Base-by-base conservation (phyloP, 805 yeast genomes). In the Candida awuae region DNA sequence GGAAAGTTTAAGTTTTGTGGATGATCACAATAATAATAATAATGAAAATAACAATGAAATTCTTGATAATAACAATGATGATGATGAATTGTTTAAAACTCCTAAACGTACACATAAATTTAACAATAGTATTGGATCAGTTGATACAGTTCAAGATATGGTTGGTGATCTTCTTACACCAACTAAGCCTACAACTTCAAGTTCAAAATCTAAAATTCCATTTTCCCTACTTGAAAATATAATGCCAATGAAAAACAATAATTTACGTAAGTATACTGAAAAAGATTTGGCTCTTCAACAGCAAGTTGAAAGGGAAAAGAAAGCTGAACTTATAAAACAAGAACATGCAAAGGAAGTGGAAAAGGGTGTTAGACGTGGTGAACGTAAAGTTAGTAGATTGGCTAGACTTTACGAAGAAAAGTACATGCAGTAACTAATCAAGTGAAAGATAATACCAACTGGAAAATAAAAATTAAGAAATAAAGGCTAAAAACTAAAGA, bases 341-440 rank as follows among this genome's bases (percentile, higher is more conserved):
- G 39, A 39, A 7, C 35, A 41, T 7, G 51, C 15, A 65, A 67
- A 26, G 60, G 45, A 43, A 28, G 39, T 45, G 69, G 14, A 56
- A 72, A 29, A 25, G n/a, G 42, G 47, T 30, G 47, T 34, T 17
- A 29, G 42, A 15, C 35, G 45, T 9, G 79, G 79, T 1, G 49
- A 45, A 27, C 54, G 76, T 20, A 73, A 71, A 48, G 79, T 74
- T 8, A 67, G 77, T 14, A 66, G 71, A 46, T 55, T 74, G 39
- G 70, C 77, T 5, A 56, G 53, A 46, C 54, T 73, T 42, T 74
- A 67, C 44, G 80, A 74, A 49, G 74, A 71, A 44, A 58, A 73
- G 39, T 42, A 55, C 7, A 32, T 58, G 44, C 38, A 33, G 21
- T 23, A 18, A 28, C 15, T 16, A n/a, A 22, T 23, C 10, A 34